Percentiles rank a stretch among this genome's conserved stretches.
Evolutionary conservation across 352 stramenopile genomes (phyloP).

Genomic region (Phytopythium sindhum): DNA sequence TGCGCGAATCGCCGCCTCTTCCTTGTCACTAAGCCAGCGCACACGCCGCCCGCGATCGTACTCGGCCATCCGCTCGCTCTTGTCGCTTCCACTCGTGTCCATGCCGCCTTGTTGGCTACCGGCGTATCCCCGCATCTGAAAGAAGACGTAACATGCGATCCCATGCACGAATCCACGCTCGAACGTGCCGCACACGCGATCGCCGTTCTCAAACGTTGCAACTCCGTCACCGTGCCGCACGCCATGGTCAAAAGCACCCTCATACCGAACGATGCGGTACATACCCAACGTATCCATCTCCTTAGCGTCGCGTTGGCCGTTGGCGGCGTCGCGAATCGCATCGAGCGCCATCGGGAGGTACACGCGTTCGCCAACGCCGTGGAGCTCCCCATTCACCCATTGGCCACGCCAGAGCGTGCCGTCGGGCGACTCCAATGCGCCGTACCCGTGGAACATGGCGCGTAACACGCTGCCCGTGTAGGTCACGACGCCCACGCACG

Average conservation of each 20-base stretch:
- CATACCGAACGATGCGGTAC: conserved; percentile 56
- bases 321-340: conserved; percentile 29
- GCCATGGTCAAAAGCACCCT: conserved; percentile 41
- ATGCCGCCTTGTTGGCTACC: not conserved
- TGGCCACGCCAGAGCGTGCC: conserved; percentile 48
- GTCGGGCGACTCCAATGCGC: conserved; percentile 48
- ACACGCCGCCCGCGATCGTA: conserved; percentile 33
- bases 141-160: conserved; percentile 38
- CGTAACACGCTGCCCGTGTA: conserved; percentile 56
- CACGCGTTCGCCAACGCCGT: conserved; percentile 41
- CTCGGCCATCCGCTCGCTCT: conserved; percentile 29
- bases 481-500: conserved; percentile 1
- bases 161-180: conserved; percentile 43
- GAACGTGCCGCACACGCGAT: conserved; percentile 42
- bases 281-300: conserved; percentile 16
- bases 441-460: conserved; percentile 59
- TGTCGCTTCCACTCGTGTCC: conserved; percentile 10
- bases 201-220: conserved; percentile 56
- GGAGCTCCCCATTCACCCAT: conserved; percentile 50
- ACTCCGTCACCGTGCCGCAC: conserved; percentile 47
- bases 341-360: conserved; percentile 50
- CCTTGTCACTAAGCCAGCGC: conserved; percentile 46
- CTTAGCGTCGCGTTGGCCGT: conserved; percentile 1
- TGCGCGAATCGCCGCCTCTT: conserved; percentile 25
- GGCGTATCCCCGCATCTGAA: not conserved